Evolutionary conservation across 441 rosid species (phyloP), one percentile per base, ranked within the genome.

Genomic region (Melastoma candidum): DNA sequence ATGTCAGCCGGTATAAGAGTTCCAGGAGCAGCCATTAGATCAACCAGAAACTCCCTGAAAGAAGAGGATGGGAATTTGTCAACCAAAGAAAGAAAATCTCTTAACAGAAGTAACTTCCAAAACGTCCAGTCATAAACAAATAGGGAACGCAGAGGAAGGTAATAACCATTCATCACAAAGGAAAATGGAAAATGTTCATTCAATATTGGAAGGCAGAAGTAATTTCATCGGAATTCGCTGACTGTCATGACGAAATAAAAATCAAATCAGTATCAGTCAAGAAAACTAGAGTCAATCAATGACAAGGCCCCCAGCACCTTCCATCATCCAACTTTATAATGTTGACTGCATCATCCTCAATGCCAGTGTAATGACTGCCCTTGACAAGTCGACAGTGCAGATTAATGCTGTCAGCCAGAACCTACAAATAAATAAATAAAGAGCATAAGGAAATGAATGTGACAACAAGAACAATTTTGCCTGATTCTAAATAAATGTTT

Each of bases 21-120:
- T 70, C 99, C 99, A 45, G 99, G 95, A 69, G 86, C 99, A 64
- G 96, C 95, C 99, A 93, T 93, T 68, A 94, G 95, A 82, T 94
- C 99, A 63, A 94, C 95, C 81, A 94, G 79, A 87, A 78, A 85
- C 75, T 94, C 99, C 77, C 99, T 94, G 85, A 58, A 76, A 49
- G 32, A 51, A 73, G 47, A 67, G 59, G 24, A 54, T 12, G 66
- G 52, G 48, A 3, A 26, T 29, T 65, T 81, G 66, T 32, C 41
- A 32, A 32, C 41, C 41, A 32, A 32, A 32, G 41, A 8, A 32
- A 32, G 41, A 32, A 32, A 32, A 32, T 32, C 1, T 32, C 41
- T 32, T 4, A 32, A 32, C 41, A 32, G 41, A 32, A 32, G 8
- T 4, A 32, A 32, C 41, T 2, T 32, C 8, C 41, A 6, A 32